phyloP scores from a whole-genome alignment of 176 grass and related monocot genomes.

The Puccinellia tenuiflora region DNA sequence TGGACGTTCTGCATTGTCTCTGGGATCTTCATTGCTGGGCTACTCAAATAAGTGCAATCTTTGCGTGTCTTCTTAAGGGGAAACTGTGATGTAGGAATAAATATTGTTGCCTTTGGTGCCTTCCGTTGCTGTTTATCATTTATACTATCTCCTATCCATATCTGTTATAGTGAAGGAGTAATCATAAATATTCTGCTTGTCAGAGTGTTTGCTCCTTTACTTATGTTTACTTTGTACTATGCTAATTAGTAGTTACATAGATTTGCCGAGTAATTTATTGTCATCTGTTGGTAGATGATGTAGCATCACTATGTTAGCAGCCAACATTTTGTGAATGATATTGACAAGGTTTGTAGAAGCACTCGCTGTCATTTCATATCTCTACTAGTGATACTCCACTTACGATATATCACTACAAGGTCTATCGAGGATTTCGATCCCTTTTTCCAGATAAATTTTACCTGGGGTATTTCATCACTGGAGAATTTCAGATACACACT shows the following conservation, averaged over 20 bases:
- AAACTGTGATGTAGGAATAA: conserved; percentile 70
- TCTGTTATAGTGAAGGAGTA: conserved; percentile 31
- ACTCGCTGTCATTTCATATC: neutral
- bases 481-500: conserved; percentile 51
- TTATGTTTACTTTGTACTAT: neutral
- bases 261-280: neutral
- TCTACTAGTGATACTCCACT: neutral
- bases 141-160: conserved; percentile 81
- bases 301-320: neutral
- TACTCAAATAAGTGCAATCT: conserved; percentile 70
- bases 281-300: neutral
- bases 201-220: neutral
- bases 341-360: neutral
- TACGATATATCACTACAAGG: neutral
- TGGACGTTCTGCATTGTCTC: conserved; percentile 64
- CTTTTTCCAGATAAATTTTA: conserved; percentile 25
- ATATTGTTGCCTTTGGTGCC: conserved; percentile 46
- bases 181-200: neutral
- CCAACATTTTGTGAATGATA: neutral
- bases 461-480: conserved; percentile 46
- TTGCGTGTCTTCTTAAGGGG: conserved; percentile 62
- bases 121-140: conserved; percentile 50
- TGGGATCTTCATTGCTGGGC: conserved; percentile 75
- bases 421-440: neutral
- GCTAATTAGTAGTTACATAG: neutral